Base-by-base conservation (phyloP, 495 filamentous ascomycete genomes). In the Tuber magnatum region DNA sequence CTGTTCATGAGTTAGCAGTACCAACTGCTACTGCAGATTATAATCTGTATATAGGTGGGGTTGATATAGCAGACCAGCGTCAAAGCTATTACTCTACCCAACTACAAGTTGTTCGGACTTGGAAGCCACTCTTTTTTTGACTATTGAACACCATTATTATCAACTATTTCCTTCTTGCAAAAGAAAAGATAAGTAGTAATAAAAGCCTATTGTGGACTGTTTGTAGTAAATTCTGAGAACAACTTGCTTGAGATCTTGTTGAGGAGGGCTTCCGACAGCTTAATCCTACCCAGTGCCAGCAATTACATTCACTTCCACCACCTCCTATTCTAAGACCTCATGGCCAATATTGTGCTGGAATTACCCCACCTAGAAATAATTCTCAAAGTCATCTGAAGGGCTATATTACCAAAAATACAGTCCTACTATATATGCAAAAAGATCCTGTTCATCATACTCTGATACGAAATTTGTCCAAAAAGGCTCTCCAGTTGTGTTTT, bases 41-140 rank as follows among this genome's bases (percentile, higher is more conserved):
- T 12, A 43, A 43, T 43, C 42, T 43, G 12, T 12, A 12, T 43
- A 43, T 43, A 9, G 42, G 42, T 6, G 42, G 42, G 1, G 71
- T 72, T 8, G 71, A 72, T 72, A 48, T 51, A 20, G 71, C 42
- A 46, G 41, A 72, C 6, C 71, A 72, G 32, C 6, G 35, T 8
- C 71, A 18, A 12, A 72, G 24, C 42, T 72, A 72, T 18, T 46
- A 48, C 42, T 48, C 71, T 48, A 72, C 42, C 0, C 42, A 41
- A 2, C 42, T 72, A 20, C 42, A 32, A 48, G 20, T 46, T 3
- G 35, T 35, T 48, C 71, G 42, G 42, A 40, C 5, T 0, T 72
- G 71, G 71, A 22, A 20, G 20, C 71, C 42, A 48, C 3, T 72
- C 35, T 46, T 72, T 16, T 48, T 72, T 72, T 72, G 71, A 42